These are phyloP conservation scores for Miamiensis avidus DNA, from an alignment of 169 alveolate genomes.

Conservation along the genomic window DNA sequence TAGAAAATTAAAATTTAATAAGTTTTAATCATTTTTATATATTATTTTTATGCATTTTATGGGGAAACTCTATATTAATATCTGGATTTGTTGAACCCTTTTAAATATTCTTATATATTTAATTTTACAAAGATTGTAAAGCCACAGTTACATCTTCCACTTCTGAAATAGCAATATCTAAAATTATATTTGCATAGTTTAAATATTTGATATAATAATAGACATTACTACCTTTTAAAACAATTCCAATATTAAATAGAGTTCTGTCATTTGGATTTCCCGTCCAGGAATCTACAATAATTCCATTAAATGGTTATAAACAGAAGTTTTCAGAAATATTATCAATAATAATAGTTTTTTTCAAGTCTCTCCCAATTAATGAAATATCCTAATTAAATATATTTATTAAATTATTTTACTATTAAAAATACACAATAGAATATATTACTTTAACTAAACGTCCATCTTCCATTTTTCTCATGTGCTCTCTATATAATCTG, in stretches of 20 bases:
- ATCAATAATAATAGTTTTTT: constrained; percentile 83
- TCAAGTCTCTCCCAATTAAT: constrained; percentile 85
- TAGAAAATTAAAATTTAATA: no score
- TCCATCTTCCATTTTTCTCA: constrained; percentile 67
- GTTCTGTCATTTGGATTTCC: constrained; percentile 6
- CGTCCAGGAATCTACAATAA: constrained; percentile 59
- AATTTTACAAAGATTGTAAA: no score
- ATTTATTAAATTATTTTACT: no score
- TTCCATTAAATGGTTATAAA: constrained; percentile 87
- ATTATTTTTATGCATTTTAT: no score
- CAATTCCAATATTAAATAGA: not conserved
- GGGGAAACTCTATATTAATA: not conserved
- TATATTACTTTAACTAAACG: not conserved
- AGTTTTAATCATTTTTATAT: no score
- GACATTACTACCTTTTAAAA: not conserved
- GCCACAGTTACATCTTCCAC: not conserved
- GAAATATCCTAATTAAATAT: constrained; percentile 80
- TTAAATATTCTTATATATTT: no score
- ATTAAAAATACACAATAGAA: no score
- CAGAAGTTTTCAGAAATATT: constrained; percentile 87
- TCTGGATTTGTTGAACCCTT: not conserved
- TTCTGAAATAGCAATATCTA: not conserved
- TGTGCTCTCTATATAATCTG: constrained; percentile 87
- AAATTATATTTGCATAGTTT: no score
- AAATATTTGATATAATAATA: not conserved